Conservation (phyloP, 2,329 filamentous ascomycete species). For the Phyllosticta ampelicida region DNA sequence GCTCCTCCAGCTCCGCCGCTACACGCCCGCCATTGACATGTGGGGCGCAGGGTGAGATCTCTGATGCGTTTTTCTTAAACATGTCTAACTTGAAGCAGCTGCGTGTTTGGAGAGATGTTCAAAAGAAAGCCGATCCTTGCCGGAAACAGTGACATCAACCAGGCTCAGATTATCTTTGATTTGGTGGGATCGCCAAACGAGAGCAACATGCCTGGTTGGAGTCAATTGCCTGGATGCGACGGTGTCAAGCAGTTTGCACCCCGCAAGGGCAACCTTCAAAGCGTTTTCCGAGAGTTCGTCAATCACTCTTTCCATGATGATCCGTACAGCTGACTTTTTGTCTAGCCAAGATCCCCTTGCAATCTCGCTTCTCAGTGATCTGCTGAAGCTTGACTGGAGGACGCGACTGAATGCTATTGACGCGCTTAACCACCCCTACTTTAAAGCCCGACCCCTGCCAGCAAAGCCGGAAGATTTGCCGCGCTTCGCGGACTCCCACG, state of each 20-base stretch:
- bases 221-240: conserved; percentile 68
- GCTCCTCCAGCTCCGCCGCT: conserved; percentile 73
- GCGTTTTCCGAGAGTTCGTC: conserved; percentile 61
- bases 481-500: conserved; percentile 85
- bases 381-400: conserved; percentile 82
- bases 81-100: conserved; percentile 43
- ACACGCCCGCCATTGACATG: conserved; percentile 96
- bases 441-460: conserved; percentile 67
- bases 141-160: conserved; percentile 78
- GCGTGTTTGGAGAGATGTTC: conserved; percentile 97
- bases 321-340: not conserved
- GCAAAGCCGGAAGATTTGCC: conserved; percentile 80
- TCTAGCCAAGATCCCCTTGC: conserved; percentile 56
- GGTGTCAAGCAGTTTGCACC: conserved; percentile 52
- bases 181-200: conserved; percentile 84
- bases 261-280: conserved; percentile 55
- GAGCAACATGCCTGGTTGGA: conserved; percentile 88
- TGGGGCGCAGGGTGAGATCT: conserved; percentile 83
- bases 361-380: conserved; percentile 67
- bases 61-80: not conserved
- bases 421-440: conserved; percentile 85
- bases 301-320: conserved; percentile 5
- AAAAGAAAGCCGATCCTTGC: conserved; percentile 84
- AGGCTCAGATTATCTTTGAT: conserved; percentile 88
- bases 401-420: conserved; percentile 87